Evolutionary conservation across 2,329 filamentous ascomycete genomes (phyloP).

Genomic region (Penicillium sp.): DNA sequence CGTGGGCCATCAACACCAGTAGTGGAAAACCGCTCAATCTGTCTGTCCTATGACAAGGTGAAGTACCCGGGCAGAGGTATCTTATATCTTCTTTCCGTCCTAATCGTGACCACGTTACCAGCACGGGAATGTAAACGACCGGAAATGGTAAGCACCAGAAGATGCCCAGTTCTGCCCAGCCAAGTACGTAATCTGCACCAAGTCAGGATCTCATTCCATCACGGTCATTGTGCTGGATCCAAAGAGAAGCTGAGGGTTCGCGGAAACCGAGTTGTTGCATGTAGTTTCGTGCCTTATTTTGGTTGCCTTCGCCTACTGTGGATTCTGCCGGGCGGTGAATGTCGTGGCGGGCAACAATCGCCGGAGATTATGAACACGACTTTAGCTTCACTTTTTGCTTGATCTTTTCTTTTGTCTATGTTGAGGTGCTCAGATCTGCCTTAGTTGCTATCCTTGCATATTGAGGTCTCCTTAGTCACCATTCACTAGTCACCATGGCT

Average conservation of each 20-base stretch:
- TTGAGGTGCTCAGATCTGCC: background rate
- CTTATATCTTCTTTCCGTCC: slow-evolving; percentile 10
- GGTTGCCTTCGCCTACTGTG: slow-evolving; percentile 16
- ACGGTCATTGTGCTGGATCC: slow-evolving; percentile 5
- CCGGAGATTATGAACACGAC: background rate
- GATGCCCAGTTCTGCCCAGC: slow-evolving; percentile 1
- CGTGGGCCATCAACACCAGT: slow-evolving; percentile 14
- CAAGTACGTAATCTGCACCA: slow-evolving; percentile 9
- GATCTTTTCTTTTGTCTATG: background rate
- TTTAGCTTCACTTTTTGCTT: background rate
- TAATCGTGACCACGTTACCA: slow-evolving; percentile 6
- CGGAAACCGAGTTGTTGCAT: background rate
- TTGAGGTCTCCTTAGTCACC: background rate
- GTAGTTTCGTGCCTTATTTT: slow-evolving; percentile 20
- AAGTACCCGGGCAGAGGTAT: background rate
- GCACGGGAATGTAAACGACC: slow-evolving; percentile 22
- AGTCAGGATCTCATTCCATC: slow-evolving; percentile 8
- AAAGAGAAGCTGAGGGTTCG: background rate
- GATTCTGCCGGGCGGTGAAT: slow-evolving; percentile 23
- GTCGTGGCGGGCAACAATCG: slow-evolving; percentile 24
- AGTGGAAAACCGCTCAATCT: background rate
- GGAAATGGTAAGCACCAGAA: slow-evolving; percentile 18
- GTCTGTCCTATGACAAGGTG: background rate
- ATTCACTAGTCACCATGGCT: slow-evolving; percentile 19
- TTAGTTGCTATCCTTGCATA: background rate